These are phyloP conservation scores for Dryas octopetala DNA, from an alignment of 306 rosid species.

Conservation along the genomic window DNA sequence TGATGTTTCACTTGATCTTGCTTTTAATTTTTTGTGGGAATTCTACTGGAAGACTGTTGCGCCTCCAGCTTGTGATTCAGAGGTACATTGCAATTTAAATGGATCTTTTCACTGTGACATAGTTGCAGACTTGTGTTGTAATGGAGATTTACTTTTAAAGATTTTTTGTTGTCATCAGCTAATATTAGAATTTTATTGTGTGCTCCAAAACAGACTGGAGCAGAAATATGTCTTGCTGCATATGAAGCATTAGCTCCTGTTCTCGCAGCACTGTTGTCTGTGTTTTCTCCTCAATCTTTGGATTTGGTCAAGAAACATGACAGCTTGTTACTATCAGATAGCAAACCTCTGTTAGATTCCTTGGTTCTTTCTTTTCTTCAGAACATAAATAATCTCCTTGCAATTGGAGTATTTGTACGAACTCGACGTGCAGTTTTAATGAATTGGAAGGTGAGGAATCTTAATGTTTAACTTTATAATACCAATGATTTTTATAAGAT, in stretches of 20 bases:
- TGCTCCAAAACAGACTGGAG: slow-evolving; percentile 54
- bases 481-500: background rate
- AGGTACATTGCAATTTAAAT: slow-evolving; percentile 49
- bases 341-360: slow-evolving; percentile 57
- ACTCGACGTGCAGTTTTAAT: slow-evolving; percentile 80
- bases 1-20: slow-evolving; percentile 38
- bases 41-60: slow-evolving; percentile 69
- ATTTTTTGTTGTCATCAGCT: slow-evolving; percentile 25
- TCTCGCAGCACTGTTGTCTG: slow-evolving; percentile 54
- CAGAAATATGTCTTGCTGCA: slow-evolving; percentile 85
- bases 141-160: slow-evolving; percentile 1
- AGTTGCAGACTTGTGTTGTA: slow-evolving; percentile 15
- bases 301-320: slow-evolving; percentile 37
- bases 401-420: slow-evolving; percentile 71
- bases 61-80: slow-evolving; percentile 54
- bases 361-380: slow-evolving; percentile 58
- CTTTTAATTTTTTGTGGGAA: slow-evolving; percentile 64
- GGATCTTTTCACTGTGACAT: slow-evolving; percentile 22
- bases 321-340: slow-evolving; percentile 32
- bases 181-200: slow-evolving; percentile 27
- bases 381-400: slow-evolving; percentile 62
- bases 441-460: slow-evolving; percentile 69
- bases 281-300: slow-evolving; percentile 46
- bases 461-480: background rate
- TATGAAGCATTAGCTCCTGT: slow-evolving; percentile 73